These are phyloP conservation scores for Camellia lanceoleosa DNA, from an alignment of 148 eudicot species.

Conservation along the genomic window DNA sequence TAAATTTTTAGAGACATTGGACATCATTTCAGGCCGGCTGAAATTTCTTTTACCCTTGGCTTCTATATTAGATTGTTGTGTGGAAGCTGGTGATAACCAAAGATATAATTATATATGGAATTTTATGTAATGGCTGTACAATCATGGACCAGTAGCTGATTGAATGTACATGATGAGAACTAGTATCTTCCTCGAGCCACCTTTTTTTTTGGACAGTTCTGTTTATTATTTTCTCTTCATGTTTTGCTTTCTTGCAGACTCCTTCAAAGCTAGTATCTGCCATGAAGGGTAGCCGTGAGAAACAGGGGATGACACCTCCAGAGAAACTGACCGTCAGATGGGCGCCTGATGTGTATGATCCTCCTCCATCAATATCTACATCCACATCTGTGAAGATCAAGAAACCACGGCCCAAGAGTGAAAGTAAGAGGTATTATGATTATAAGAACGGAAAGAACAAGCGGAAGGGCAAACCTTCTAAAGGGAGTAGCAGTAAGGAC, in stretches of 20 bases:
- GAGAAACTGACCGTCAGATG: conserved; percentile 63
- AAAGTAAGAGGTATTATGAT: conserved; percentile 41
- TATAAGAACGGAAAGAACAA: conserved; percentile 60
- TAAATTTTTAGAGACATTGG: too few relatives aligned
- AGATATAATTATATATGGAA: too few relatives aligned
- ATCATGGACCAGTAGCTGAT: neutral
- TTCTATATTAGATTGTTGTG: neutral
- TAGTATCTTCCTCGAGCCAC: too few relatives aligned
- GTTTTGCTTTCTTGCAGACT: conserved; percentile 27
- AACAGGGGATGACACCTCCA: conserved; percentile 36
- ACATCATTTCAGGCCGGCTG: neutral
- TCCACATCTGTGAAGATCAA: conserved; percentile 47
- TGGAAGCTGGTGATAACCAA: neutral
- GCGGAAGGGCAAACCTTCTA: conserved; percentile 42
- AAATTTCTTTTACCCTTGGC: conserved; percentile 2
- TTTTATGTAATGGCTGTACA: neutral
- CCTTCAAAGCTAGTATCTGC: conserved; percentile 67
- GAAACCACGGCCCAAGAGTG: conserved; percentile 37
- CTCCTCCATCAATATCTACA: conserved; percentile 47
- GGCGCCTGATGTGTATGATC: conserved; percentile 92
- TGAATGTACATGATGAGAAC: neutral
- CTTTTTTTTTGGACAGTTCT: neutral
- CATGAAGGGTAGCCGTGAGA: conserved; percentile 78
- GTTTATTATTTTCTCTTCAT: neutral
- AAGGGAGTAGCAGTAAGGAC: conserved; percentile 41